Conservation (phyloP, 331 rosid genomes). For the Phaseolus coccineus region DNA sequence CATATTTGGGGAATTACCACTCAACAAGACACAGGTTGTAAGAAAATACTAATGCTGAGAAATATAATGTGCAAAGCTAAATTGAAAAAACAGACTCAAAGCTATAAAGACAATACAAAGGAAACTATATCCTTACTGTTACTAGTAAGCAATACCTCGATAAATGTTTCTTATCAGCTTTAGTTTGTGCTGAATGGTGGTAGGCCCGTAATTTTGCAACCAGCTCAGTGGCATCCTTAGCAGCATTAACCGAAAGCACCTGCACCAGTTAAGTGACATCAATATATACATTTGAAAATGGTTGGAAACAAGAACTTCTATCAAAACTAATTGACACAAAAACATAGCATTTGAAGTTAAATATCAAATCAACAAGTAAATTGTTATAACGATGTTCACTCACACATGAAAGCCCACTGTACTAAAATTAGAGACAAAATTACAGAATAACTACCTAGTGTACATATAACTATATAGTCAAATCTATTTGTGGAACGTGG, state of each 20-base stretch:
- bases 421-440: neutral
- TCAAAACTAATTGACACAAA: neutral
- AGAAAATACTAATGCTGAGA: constrained; percentile 12
- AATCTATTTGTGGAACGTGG: neutral
- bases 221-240: constrained; percentile 95
- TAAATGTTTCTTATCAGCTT: constrained; percentile 84
- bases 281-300: constrained; percentile 6
- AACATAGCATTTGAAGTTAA: neutral
- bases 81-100: neutral
- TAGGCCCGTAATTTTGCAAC: constrained; percentile 91
- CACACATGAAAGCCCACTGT: neutral
- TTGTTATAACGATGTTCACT: neutral
- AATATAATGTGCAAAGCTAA: neutral
- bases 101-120: neutral
- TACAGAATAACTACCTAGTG: neutral
- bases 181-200: constrained; percentile 88
- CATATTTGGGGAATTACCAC: neutral
- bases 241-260: constrained; percentile 99
- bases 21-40: neutral
- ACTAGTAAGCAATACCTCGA: constrained; percentile 66
- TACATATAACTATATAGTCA: neutral
- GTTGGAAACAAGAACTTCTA: neutral
- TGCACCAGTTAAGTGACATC: constrained; percentile 47
- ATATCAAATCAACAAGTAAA: neutral
- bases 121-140: neutral